Conservation (phyloP, 306 rosid genomes). For the Rosa rugosa region DNA sequence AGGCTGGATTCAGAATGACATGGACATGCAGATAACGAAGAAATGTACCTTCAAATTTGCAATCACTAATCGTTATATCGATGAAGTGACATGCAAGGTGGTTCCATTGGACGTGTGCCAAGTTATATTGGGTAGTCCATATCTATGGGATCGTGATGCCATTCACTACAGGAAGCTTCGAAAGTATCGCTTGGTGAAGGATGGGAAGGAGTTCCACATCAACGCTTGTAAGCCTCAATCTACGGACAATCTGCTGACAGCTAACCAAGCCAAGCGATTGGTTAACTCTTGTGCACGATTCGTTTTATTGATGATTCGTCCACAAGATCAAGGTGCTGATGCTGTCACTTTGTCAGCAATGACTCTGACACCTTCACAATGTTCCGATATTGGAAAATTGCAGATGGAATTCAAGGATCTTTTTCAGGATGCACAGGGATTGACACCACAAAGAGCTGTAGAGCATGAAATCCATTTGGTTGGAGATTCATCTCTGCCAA, state of each 20-base stretch:
- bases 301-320: not conserved
- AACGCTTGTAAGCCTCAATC: no score
- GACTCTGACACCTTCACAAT: not conserved
- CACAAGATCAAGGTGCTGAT: not conserved
- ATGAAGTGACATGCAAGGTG: constrained; percentile 7
- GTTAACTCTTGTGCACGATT: not conserved
- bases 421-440: not conserved
- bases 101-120: not conserved
- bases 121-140: not conserved
- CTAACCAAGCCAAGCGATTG: not conserved
- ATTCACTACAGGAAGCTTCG: not conserved
- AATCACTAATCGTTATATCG: not conserved
- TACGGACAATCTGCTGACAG: no score
- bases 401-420: not conserved
- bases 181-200: not conserved
- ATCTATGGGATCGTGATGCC: not conserved
- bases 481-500: constrained; percentile 6
- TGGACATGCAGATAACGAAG: not conserved
- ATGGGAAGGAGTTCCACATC: no score
- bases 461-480: not conserved
- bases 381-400: not conserved
- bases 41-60: constrained; percentile 5
- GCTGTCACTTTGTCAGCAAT: not conserved
- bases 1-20: not conserved
- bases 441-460: not conserved